phyloP scores from a whole-genome alignment of 2,329 filamentous ascomycete genomes.

The Atkinsonella hypoxylon region DNA sequence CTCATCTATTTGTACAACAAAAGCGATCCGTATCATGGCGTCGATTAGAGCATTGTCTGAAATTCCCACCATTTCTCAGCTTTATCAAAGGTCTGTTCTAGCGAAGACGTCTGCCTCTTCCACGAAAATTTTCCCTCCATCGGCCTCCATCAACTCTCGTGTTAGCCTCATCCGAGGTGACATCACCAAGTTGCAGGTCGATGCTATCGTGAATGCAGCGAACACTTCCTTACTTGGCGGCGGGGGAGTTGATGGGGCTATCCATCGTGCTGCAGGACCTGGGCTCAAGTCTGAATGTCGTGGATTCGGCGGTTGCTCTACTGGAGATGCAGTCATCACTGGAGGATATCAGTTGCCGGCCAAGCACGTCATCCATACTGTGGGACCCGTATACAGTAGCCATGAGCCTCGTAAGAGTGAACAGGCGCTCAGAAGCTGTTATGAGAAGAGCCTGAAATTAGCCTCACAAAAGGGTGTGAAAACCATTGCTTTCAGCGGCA shows the following conservation, averaged over 20 bases:
- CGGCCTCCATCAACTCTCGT: conserved; percentile 52
- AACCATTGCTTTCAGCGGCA: conserved; percentile 68
- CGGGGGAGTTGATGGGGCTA: conserved; percentile 82
- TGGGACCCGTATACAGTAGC: conserved; percentile 64
- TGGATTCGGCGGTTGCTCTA: conserved; percentile 58
- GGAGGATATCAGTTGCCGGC: conserved; percentile 63
- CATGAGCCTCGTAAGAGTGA: conserved; percentile 24
- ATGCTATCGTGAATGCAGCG: conserved; percentile 88
- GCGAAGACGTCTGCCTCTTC: conserved; percentile 10
- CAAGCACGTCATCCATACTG: conserved; percentile 75
- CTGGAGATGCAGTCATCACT: conserved; percentile 76
- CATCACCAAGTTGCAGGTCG: conserved; percentile 67
- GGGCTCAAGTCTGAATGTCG: conserved; percentile 58
- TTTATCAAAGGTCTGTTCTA: conserved; percentile 44
- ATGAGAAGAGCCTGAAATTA: conserved; percentile 58
- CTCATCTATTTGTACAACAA: too few species aligned
- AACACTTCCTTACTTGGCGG: conserved; percentile 70
- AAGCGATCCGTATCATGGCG: neutral
- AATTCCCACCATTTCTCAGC: conserved; percentile 49
- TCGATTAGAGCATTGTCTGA: conserved; percentile 30
- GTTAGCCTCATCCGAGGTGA: conserved; percentile 62
- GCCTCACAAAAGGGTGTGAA: conserved; percentile 54
- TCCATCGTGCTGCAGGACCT: conserved; percentile 70
- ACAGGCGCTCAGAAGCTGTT: conserved; percentile 48
- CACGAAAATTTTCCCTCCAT: conserved; percentile 21